These are phyloP conservation scores for Colletotrichum sp. DNA, from an alignment of 2,329 filamentous ascomycete species.

Conservation along the genomic window DNA sequence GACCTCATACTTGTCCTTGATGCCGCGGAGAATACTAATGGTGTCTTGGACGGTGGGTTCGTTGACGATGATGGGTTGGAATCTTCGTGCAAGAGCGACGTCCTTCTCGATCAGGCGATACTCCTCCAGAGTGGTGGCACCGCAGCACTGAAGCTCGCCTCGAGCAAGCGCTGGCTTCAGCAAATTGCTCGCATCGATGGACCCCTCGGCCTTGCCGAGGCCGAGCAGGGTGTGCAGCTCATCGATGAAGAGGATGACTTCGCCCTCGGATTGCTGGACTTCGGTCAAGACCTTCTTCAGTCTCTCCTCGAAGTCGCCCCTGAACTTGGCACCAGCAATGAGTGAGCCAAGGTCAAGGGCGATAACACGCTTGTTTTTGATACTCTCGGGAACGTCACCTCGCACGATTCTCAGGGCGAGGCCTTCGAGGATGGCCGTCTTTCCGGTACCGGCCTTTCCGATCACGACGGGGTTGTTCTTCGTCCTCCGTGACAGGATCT, in stretches of 20 bases:
- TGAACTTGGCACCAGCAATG: constrained; percentile 94
- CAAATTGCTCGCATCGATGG: constrained; percentile 94
- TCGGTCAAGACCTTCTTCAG: constrained; percentile 91
- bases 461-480: constrained; percentile 98
- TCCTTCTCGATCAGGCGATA: constrained; percentile 97
- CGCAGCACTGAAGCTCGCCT: constrained; percentile 93
- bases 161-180: constrained; percentile 92
- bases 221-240: constrained; percentile 92
- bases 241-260: constrained; percentile 94
- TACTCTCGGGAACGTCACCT: constrained; percentile 92
- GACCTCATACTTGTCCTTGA: constrained; percentile 97
- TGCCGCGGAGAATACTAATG: constrained; percentile 92
- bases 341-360: constrained; percentile 87
- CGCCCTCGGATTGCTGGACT: constrained; percentile 85
- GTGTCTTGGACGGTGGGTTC: constrained; percentile 92
- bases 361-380: constrained; percentile 93
- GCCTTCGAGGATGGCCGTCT: constrained; percentile 92
- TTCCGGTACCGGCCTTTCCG: constrained; percentile 87
- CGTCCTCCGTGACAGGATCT: constrained; percentile 88
- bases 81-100: constrained; percentile 87
- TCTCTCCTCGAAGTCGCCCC: constrained; percentile 95
- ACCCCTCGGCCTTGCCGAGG: constrained; percentile 92
- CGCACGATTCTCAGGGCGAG: constrained; percentile 87
- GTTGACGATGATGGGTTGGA: constrained; percentile 93
- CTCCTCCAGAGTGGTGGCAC: constrained; percentile 90